These are phyloP conservation scores for Monosporozyma unispora DNA, from an alignment of 805 yeast genomes.

Conservation along the genomic window DNA sequence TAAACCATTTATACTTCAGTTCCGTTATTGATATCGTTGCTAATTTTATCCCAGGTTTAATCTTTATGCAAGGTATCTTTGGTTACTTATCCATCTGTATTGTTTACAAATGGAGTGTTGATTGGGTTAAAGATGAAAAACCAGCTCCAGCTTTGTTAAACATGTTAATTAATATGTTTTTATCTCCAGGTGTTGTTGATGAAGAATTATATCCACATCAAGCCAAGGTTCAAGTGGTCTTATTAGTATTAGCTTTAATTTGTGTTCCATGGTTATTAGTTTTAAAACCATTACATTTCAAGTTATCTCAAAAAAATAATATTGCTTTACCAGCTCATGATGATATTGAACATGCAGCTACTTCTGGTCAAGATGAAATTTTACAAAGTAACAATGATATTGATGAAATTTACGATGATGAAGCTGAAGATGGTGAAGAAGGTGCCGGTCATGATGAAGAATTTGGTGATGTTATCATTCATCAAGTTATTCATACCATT, in stretches of 20 bases:
- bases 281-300: slow-evolving; percentile 50
- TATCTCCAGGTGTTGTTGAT: slow-evolving; percentile 61
- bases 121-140: slow-evolving; percentile 53
- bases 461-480: slow-evolving; percentile 66
- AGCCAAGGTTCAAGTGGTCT: slow-evolving; percentile 47
- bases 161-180: slow-evolving; percentile 68
- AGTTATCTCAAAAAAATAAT: slow-evolving; percentile 30
- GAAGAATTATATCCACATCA: slow-evolving; percentile 62
- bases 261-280: slow-evolving; percentile 72
- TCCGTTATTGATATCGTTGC: slow-evolving; percentile 60
- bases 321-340: slow-evolving; percentile 18
- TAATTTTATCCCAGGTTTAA: slow-evolving; percentile 62
- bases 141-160: slow-evolving; percentile 68
- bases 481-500: slow-evolving; percentile 73
- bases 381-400: slow-evolving; percentile 14
- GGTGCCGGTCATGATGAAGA: slow-evolving; percentile 36
- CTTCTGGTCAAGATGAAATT: slow-evolving; percentile 9
- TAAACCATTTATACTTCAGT: slow-evolving; percentile 48
- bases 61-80: slow-evolving; percentile 69
- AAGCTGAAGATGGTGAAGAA: slow-evolving; percentile 36
- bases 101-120: slow-evolving; percentile 64
- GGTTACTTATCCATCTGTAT: slow-evolving; percentile 62
- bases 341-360: slow-evolving; percentile 2
- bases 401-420: slow-evolving; percentile 34
- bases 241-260: slow-evolving; percentile 49